Evolutionary conservation across 768 basidiomycete genomes (phyloP).

Genomic region (Dacryopinax spathularia): DNA sequence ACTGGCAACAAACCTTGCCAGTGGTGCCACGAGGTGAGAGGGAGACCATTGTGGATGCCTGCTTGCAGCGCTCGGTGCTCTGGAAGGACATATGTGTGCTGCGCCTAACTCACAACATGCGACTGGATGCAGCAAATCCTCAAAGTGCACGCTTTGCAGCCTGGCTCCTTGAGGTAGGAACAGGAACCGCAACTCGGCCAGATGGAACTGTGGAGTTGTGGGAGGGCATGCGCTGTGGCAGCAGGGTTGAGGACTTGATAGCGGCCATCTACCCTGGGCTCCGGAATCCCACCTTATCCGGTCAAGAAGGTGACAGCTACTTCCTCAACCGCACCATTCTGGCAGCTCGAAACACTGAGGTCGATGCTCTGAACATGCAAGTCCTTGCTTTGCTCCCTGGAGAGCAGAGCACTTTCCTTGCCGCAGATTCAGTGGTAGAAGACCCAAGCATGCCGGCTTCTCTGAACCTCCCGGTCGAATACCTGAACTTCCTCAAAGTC

Average conservation of each 20-base stretch:
- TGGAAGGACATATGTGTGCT: conserved; percentile 27
- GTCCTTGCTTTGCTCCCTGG: conserved; percentile 15
- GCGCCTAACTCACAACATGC: conserved; percentile 31
- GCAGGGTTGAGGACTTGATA: conserved; percentile 18
- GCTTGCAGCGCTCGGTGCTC: conserved; percentile 25
- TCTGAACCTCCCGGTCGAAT: conserved; percentile 24
- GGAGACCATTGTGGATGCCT: conserved; percentile 28
- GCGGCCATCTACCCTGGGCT: conserved; percentile 19
- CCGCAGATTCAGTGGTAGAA: conserved; percentile 14
- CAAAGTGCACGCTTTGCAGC: conserved; percentile 25
- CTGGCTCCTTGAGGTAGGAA: conserved; percentile 29
- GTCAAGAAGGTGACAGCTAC: conserved; percentile 9
- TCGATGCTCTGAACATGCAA: conserved; percentile 14
- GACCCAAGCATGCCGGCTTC: neutral
- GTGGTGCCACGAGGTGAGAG: conserved; percentile 28
- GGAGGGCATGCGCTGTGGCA: conserved; percentile 19
- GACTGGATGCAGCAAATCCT: conserved; percentile 20
- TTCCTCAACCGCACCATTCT: neutral
- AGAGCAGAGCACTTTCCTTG: conserved; percentile 11
- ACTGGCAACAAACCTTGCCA: conserved; percentile 36
- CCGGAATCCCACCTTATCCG: neutral
- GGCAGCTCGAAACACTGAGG: neutral
- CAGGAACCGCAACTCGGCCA: conserved; percentile 18
- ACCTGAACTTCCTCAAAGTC: conserved; percentile 27
- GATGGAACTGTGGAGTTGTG: conserved; percentile 19